These are phyloP conservation scores for Lactarius trivialis DNA, from an alignment of 768 basidiomycete genomes.

Conservation along the genomic window DNA sequence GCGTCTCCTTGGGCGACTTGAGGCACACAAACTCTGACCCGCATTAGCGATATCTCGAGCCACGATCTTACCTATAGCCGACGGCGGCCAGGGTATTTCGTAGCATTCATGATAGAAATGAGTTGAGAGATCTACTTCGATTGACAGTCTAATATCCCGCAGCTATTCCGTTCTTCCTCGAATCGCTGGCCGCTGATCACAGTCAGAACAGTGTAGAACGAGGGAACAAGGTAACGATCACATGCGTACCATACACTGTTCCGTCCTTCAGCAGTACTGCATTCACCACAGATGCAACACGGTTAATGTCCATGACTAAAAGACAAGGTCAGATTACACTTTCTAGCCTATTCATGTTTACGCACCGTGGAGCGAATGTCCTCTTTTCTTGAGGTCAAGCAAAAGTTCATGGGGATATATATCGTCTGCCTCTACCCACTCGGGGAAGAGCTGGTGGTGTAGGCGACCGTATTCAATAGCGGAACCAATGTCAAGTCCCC, in stretches of 20 bases:
- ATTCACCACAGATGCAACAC: conserved; percentile 74
- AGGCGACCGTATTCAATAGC: conserved; percentile 83
- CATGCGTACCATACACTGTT: conserved; percentile 53
- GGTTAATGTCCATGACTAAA: conserved; percentile 57
- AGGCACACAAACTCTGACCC: background rate
- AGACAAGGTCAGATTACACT: background rate
- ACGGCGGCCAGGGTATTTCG: background rate
- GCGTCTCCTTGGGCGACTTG: background rate
- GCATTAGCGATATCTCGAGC: background rate
- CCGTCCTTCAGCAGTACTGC: conserved; percentile 48
- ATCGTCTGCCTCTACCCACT: conserved; percentile 51
- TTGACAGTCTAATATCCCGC: conserved; percentile 57
- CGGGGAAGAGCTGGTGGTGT: conserved; percentile 82
- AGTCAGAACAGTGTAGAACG: conserved; percentile 2
- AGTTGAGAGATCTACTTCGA: background rate
- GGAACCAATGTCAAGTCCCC: conserved; percentile 70
- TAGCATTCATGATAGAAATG: background rate
- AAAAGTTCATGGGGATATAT: conserved; percentile 53
- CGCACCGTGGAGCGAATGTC: conserved; percentile 68
- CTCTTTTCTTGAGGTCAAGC: conserved; percentile 47
- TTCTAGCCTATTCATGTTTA: background rate
- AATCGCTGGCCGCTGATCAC: conserved; percentile 73
- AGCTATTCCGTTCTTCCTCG: conserved; percentile 88
- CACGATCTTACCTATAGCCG: background rate
- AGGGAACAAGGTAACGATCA: background rate